Base-by-base conservation (phyloP, 2,329 filamentous ascomycete genomes). In the Capronia coronata region DNA sequence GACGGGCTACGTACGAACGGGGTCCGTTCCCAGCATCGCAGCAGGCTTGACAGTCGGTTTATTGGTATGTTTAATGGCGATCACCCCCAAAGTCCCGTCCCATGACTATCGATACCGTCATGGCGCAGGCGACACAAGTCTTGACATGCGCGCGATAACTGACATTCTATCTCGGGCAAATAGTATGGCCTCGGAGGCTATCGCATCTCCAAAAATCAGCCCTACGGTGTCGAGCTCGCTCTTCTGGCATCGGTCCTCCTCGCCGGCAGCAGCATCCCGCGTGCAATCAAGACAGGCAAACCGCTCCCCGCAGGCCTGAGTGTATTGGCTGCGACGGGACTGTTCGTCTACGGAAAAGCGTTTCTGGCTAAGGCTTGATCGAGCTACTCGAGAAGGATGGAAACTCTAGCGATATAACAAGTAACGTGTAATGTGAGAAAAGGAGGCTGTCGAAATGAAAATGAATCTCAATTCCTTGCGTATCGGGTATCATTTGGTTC, bases 161-260 rank as follows among this genome's bases (percentile, higher is more conserved):
- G n/a, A n/a, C 29, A 16, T 23, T 18, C 19, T 2, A 13, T 27
- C 27, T n/a, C 27, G 2, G 14, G 23, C n/a, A n/a, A 13, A 49
- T 47, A 74, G 67, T 85, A 98, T 69, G 82, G 82, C 19, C 74
- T 95, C 37, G 87, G 88, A 56, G 90, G 85, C 57, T 83, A 86
- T 64, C 86, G 90, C 51, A 82, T 95, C 56, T 82, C 84, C 61
- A 83, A 81, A 61, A 74, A 77, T 54, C 78, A 88, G 65, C 67
- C 86, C 2, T 95, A 93, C 67, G 93, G 91, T 55, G 72, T 94
- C 59, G 93, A 97, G 70, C 74, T 95, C 37, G 87, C 85, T n/a
- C 77, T 98, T 8, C 75, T 96, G 37, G 93, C 93, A 3, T 94
- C 87, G 0, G 63, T 88, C n/a, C 72, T 97, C 21, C 77, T 98